phyloP scores from a whole-genome alignment of 495 filamentous ascomycete genomes.

The Schizothecium vesticola region DNA sequence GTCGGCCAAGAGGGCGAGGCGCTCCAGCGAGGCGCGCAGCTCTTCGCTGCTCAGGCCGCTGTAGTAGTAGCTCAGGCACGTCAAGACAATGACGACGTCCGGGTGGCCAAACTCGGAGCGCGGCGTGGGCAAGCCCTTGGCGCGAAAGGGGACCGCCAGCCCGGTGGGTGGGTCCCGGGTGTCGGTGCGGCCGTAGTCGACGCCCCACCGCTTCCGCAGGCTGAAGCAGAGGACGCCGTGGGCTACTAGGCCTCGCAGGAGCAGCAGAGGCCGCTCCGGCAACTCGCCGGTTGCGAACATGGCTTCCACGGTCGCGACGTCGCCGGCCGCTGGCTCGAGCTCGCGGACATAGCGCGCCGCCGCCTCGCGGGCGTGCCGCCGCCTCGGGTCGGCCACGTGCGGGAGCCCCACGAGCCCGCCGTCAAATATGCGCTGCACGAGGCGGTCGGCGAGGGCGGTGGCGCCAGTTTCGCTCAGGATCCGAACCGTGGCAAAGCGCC shows the following conservation, averaged over 20 bases:
- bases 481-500: not conserved
- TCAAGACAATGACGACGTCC: slow-evolving; percentile 58
- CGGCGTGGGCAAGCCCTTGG: slow-evolving; percentile 55
- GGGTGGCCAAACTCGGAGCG: slow-evolving; percentile 66
- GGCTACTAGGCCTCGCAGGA: not conserved
- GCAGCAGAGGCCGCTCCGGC: not conserved
- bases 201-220: slow-evolving; percentile 51
- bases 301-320: not conserved
- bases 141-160: slow-evolving; percentile 63
- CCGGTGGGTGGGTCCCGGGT: slow-evolving; percentile 32
- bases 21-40: slow-evolving; percentile 40
- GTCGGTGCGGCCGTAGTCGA: slow-evolving; percentile 55
- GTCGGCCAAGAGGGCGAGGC: slow-evolving; percentile 49
- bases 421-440: not conserved
- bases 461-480: not conserved
- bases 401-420: not conserved
- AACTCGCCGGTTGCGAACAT: not conserved
- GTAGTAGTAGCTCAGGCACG: slow-evolving; percentile 62
- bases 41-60: slow-evolving; percentile 50
- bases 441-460: not conserved
- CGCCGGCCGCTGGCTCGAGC: not conserved
- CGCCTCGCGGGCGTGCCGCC: not conserved
- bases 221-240: not conserved
- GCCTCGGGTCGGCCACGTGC: not conserved
- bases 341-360: too few species aligned